Percentiles rank a stretch among this genome's conserved stretches.
Evolutionary conservation across 768 basidiomycete genomes (phyloP).

Genomic region (Vararia minispora): DNA sequence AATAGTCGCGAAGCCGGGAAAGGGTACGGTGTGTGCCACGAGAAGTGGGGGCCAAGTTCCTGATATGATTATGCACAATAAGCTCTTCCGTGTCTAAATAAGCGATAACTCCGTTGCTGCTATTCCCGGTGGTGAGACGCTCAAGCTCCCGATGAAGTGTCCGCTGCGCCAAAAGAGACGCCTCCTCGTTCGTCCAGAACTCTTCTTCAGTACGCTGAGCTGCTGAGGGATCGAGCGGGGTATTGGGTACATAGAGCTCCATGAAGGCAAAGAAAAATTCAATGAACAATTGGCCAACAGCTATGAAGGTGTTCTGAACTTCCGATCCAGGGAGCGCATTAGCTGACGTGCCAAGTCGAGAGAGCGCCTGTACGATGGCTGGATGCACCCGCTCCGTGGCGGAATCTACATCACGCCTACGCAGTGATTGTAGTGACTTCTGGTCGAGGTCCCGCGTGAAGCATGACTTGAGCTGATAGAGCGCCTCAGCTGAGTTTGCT

Average conservation of each 20-base stretch:
- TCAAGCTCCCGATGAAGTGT: constrained; percentile 47
- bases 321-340: not conserved
- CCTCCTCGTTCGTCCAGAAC: constrained; percentile 32
- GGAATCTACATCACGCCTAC: too few relatives aligned
- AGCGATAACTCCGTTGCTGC: constrained; percentile 33
- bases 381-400: too few relatives aligned
- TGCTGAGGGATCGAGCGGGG: constrained; percentile 80
- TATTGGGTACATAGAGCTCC: constrained; percentile 68
- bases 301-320: not conserved
- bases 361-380: too few relatives aligned
- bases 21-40: constrained; percentile 26
- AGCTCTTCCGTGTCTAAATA: constrained; percentile 31
- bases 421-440: too few relatives aligned
- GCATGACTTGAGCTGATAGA: too few relatives aligned
- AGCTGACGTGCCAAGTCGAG: too few relatives aligned
- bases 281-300: constrained; percentile 44
- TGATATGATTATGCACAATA: constrained; percentile 20
- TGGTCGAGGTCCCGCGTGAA: too few relatives aligned
- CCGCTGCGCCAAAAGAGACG: constrained; percentile 35
- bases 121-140: constrained; percentile 41
- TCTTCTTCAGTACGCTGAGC: constrained; percentile 36
- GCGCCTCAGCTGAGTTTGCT: too few relatives aligned
- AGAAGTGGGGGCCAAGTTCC: constrained; percentile 20
- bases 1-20: constrained; percentile 48
- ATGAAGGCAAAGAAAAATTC: constrained; percentile 48